A percentile compares a stretch with the other conserved stretches of the same genome.
These are phyloP conservation scores for Gaillardinia entomophila DNA, from an alignment of 805 yeast species.

Conservation along the genomic window DNA sequence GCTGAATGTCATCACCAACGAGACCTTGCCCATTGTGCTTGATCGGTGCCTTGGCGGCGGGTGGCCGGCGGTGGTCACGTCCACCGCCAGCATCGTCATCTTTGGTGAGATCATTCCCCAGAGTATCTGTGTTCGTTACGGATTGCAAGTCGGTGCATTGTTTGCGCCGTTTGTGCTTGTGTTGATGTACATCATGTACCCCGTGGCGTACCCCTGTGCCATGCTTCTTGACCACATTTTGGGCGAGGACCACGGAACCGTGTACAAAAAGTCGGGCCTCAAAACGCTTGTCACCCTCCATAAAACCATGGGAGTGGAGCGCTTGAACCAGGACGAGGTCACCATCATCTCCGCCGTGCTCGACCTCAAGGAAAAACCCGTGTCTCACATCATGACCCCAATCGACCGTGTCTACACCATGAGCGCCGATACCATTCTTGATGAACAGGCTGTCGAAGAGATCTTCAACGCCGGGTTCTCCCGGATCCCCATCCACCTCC, in stretches of 20 bases:
- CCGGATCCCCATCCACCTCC: slow-evolving; percentile 88
- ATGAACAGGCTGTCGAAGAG: slow-evolving; percentile 80
- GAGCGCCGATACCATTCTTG: slow-evolving; percentile 75
- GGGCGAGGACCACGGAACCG: slow-evolving; percentile 96
- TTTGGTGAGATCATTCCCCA: slow-evolving; percentile 98
- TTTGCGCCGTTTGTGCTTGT: slow-evolving; percentile 82
- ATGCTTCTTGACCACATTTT: slow-evolving; percentile 69
- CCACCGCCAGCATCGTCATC: slow-evolving; percentile 89
- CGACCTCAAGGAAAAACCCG: slow-evolving; percentile 89
- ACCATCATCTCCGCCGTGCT: slow-evolving; percentile 91
- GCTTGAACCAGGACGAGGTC: slow-evolving; percentile 91
- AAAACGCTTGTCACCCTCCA: slow-evolving; percentile 92
- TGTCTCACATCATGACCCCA: slow-evolving; percentile 88
- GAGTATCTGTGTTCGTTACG: slow-evolving; percentile 86
- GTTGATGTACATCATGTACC: slow-evolving; percentile 86
- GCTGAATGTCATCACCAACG: slow-evolving; percentile 88
- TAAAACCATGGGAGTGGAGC: slow-evolving; percentile 90
- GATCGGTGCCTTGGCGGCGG: slow-evolving; percentile 96
- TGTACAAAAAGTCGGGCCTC: slow-evolving; percentile 87
- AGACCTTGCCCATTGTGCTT: slow-evolving; percentile 87
- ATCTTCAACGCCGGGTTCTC: slow-evolving; percentile 93
- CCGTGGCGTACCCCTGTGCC: slow-evolving; percentile 89
- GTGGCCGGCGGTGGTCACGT: slow-evolving; percentile 89
- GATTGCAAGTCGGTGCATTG: slow-evolving; percentile 83
- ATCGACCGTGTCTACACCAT: slow-evolving; percentile 83